Base-by-base conservation (phyloP, 352 stramenopile genomes). In the Pythium apleroticum region DNA sequence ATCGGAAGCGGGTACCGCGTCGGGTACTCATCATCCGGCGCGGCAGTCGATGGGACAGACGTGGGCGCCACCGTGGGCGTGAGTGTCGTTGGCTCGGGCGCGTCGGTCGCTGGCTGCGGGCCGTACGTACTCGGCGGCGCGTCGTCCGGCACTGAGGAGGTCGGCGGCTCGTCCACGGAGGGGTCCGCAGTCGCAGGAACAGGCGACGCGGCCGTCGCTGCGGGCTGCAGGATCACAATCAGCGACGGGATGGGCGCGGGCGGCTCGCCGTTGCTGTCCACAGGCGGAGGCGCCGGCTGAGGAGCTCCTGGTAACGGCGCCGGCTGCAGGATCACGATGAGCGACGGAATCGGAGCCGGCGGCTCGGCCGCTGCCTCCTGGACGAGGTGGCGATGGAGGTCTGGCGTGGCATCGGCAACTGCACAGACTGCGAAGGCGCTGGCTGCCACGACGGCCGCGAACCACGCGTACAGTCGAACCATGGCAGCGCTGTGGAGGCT, bases 401-500 rank as follows among this genome's bases (percentile, higher is more conserved):
- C n/a, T n/a, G n/a, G n/a, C n/a, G n/a, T n/a, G n/a, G n/a, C n/a
- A n/a, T 31, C 28, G 3, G 14, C 57, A 9, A 19, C 11, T 24
- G 39, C 59, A 54, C 41, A 33, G 27, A 30, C 56, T 28, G 25
- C 27, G n/a, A 46, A 54, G 24, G 39, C 41, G 4, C 45, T 20
- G 15, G 59, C 59, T 10, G 59, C 50, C n/a, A 49, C 33, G 22
- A 57, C 8, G 12, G 39, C 43, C 43, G 43, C 43, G 43, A 50
- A 65, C 59, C 59, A 65, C 30, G 27, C 59, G 25, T 65, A 60
- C 8, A 65, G 35, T 31, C 59, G 59, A 41, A 65, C 48, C 59
- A 65, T 65, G 22, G 9, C 37, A 49, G 31, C 41, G 43, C 19
- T n/a, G 9, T 25, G 3, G 19, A 41, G 35, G 7, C 35, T 14